A percentile compares a stretch with the other conserved stretches of the same genome.
These are phyloP conservation scores for Fusarium sp. DNA, from an alignment of 2,329 filamentous ascomycete genomes.

Conservation along the genomic window DNA sequence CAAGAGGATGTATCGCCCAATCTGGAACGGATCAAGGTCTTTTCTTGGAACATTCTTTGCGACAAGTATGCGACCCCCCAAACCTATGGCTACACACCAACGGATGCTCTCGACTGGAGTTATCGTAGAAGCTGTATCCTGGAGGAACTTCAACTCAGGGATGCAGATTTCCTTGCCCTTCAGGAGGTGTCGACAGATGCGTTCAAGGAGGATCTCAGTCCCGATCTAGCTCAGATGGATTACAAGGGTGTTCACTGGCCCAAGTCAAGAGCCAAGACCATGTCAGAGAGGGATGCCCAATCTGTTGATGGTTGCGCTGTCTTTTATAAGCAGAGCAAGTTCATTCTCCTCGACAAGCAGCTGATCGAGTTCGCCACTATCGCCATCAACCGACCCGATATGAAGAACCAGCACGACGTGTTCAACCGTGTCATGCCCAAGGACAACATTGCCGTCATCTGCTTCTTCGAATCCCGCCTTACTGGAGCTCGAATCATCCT, in stretches of 20 bases:
- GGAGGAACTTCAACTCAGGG: conserved; percentile 79
- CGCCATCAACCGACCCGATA: conserved; percentile 93
- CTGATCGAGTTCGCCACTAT: conserved; percentile 91
- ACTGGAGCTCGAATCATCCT: conserved; percentile 94
- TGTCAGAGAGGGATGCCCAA: conserved; percentile 88
- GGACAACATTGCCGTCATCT: conserved; percentile 93
- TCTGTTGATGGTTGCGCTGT: conserved; percentile 96
- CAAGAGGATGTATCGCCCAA: conserved; percentile 70
- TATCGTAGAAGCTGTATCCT: conserved; percentile 86
- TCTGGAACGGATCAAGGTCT: conserved; percentile 80
- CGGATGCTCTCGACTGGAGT: conserved; percentile 84
- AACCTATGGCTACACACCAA: conserved; percentile 91
- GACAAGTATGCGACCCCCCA: conserved; percentile 89
- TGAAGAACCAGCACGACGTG: conserved; percentile 97
- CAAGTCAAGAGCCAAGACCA: conserved; percentile 88
- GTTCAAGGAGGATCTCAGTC: conserved; percentile 90
- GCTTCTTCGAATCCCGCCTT: conserved; percentile 90
- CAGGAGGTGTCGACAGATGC: conserved; percentile 94
- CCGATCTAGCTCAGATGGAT: conserved; percentile 84
- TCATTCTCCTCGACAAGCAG: conserved; percentile 92
- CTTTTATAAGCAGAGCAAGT: conserved; percentile 97
- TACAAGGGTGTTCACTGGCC: conserved; percentile 97
- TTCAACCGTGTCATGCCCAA: conserved; percentile 99
- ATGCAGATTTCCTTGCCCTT: conserved; percentile 90
- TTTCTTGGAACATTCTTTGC: conserved; percentile 96